phyloP scores from a whole-genome alignment of 1,139 yeast genomes.

The Sugiyamaella castrensis region DNA sequence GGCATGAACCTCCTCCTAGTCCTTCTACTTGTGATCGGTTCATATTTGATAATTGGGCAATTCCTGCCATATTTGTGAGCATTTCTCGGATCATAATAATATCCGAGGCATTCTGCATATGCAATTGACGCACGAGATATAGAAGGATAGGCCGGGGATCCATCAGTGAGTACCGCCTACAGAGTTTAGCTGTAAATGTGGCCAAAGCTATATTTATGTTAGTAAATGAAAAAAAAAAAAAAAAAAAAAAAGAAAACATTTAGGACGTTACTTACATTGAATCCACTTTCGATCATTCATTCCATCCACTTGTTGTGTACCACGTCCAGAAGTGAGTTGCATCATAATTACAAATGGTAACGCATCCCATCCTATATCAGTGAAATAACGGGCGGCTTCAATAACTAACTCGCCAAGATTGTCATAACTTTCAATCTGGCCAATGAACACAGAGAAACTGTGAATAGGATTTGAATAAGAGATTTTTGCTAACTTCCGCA shows the following conservation, averaged over 20 bases:
- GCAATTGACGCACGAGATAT: slow-evolving; percentile 64
- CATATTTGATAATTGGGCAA: slow-evolving; percentile 63
- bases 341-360: slow-evolving; percentile 70
- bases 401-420: slow-evolving; percentile 77
- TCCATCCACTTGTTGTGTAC: slow-evolving; percentile 73
- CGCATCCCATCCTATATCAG: slow-evolving; percentile 81
- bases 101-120: slow-evolving; percentile 59
- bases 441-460: slow-evolving; percentile 46
- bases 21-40: slow-evolving; percentile 63
- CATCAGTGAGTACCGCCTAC: slow-evolving; percentile 36
- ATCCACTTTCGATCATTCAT: slow-evolving; percentile 82
- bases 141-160: slow-evolving; percentile 46
- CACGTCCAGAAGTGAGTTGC: slow-evolving; percentile 68
- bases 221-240: slow-evolving; percentile 36
- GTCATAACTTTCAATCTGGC: slow-evolving; percentile 82
- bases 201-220: slow-evolving; percentile 43
- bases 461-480: slow-evolving; percentile 81
- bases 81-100: slow-evolving; percentile 68
- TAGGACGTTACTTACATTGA: slow-evolving; percentile 39
- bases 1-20: slow-evolving; percentile 61
- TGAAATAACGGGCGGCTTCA: slow-evolving; percentile 75
- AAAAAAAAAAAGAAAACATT: not conserved
- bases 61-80: slow-evolving; percentile 76
- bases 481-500: slow-evolving; percentile 73
- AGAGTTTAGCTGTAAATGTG: slow-evolving; percentile 39